Conservation (phyloP, 176 grass and related monocot species). For the Zizania latifolia region DNA sequence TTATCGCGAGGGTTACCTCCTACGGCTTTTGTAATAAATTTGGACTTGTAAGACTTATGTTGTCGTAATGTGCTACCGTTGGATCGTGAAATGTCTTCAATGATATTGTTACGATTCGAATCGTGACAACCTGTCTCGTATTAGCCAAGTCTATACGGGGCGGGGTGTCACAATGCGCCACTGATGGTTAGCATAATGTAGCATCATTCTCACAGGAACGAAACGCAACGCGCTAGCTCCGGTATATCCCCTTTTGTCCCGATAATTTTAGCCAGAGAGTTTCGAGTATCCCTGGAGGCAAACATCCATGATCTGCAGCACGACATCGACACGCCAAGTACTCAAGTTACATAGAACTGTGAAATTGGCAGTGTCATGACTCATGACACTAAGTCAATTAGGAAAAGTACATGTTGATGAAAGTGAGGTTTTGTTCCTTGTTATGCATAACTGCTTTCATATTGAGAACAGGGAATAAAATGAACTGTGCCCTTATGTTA, state of each 20-base stretch:
- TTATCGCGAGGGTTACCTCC: too few relatives aligned
- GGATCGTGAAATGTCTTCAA: too few relatives aligned
- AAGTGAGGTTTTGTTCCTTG: background rate
- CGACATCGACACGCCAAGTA: background rate
- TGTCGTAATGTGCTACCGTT: too few relatives aligned
- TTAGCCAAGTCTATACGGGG: too few relatives aligned
- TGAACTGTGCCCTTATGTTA: background rate
- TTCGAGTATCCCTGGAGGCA: constrained; percentile 80
- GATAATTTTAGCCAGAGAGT: constrained; percentile 47
- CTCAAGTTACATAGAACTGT: background rate
- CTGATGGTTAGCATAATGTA: background rate
- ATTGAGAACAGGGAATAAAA: background rate
- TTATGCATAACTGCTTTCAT: background rate
- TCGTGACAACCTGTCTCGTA: too few relatives aligned
- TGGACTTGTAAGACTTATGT: too few relatives aligned
- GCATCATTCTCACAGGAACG: constrained; percentile 13
- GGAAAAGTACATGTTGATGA: background rate
- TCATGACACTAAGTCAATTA: background rate
- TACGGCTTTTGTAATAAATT: too few relatives aligned
- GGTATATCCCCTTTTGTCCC: constrained; percentile 61
- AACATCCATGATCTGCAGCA: constrained; percentile 61
- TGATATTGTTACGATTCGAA: too few relatives aligned
- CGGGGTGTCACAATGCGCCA: too few relatives aligned
- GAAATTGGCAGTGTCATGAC: background rate
- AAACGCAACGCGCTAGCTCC: constrained; percentile 11